Evolutionary conservation across 352 stramenopile species (phyloP).

Genomic region (Globisporangium ultimum): DNA sequence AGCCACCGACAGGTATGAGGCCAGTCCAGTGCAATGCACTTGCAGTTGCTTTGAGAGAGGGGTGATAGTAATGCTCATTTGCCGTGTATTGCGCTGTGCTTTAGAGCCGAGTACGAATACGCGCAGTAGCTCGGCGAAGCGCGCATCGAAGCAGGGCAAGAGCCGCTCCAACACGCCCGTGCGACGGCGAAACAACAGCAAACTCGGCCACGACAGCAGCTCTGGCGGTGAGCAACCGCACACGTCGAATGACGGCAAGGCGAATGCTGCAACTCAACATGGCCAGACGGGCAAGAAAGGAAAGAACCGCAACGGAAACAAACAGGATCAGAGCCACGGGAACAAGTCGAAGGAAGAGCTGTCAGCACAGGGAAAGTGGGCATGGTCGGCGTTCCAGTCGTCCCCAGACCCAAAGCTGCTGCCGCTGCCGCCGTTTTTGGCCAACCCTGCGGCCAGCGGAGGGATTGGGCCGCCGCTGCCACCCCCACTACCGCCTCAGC

Average conservation of each 20-base stretch:
- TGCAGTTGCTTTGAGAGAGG: background rate
- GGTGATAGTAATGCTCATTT: background rate
- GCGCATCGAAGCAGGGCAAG: conserved; percentile 36
- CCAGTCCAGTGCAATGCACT: too few relatives aligned
- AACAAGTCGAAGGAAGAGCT: conserved; percentile 48
- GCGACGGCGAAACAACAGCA: conserved; percentile 38
- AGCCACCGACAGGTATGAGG: background rate
- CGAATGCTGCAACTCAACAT: background rate
- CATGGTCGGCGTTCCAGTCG: conserved; percentile 82
- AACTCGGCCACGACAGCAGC: conserved; percentile 5
- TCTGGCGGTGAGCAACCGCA: background rate
- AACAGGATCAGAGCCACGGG: conserved; percentile 16
- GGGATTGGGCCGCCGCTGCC: conserved; percentile 19
- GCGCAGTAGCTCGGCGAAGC: conserved; percentile 50
- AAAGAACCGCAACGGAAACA: conserved; percentile 39
- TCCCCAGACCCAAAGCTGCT: conserved; percentile 71
- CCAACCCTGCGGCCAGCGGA: conserved; percentile 12
- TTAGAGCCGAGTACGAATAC: conserved; percentile 1
- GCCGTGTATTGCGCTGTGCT: background rate
- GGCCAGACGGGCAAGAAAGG: conserved; percentile 23
- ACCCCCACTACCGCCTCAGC: conserved; percentile 17
- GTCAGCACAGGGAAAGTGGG: conserved; percentile 66
- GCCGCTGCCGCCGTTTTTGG: conserved; percentile 70
- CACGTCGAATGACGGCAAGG: background rate
- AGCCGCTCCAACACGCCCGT: conserved; percentile 39